Evolutionary conservation across 192 early-diverging fungal species (phyloP), one percentile per base, ranked within the genome.

Genomic region (Pilaira anomala): DNA sequence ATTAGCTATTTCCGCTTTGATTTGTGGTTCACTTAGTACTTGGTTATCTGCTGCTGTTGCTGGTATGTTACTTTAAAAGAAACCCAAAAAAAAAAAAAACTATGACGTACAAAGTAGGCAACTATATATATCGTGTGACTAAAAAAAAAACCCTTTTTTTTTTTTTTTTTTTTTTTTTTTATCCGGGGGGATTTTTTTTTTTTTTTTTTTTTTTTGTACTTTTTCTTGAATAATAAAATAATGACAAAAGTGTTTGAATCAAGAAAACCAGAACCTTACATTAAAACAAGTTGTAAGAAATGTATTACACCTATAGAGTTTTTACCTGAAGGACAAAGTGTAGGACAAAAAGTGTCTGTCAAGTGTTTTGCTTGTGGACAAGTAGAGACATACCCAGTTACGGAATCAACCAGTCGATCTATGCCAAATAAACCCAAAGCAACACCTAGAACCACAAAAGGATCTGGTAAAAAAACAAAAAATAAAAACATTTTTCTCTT

Each of bases 1-100:
- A 16, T 72, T 96, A 18, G 88, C 88, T 16, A 66, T 91, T 14
- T 89, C 87, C 63, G 90, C 93, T 42, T 87, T 92, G 74, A 72
- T 94, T 60, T 80, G 82, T 48, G 93, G 91, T 62, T 87, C 86
- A 60, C 64, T 93, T 21, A 81, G 86, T 46, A 96, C 93, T 39
- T 86, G 86, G 68, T 67, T 93, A 52, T 86, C 87, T 7, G 92
- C 93, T 16, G 83, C 86, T 45, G 89, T 96, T 67, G 85, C 93
- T 50, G 91, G 92, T 14, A 83, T 88, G 78, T 68, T 88, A 5
- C 7, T 58, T 42, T 58, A 58, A 39, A 14, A 40, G 6, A n/a
- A 21, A n/a, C n/a, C n/a, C n/a, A n/a, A n/a, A n/a, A n/a, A n/a
- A n/a, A n/a, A n/a, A n/a, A n/a, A n/a, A n/a, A n/a, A n/a, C n/a